Evolutionary conservation across 2,329 filamentous ascomycete species (phyloP), one percentile per base, ranked within the genome.

Genomic region (Neofusicoccum parvum): DNA sequence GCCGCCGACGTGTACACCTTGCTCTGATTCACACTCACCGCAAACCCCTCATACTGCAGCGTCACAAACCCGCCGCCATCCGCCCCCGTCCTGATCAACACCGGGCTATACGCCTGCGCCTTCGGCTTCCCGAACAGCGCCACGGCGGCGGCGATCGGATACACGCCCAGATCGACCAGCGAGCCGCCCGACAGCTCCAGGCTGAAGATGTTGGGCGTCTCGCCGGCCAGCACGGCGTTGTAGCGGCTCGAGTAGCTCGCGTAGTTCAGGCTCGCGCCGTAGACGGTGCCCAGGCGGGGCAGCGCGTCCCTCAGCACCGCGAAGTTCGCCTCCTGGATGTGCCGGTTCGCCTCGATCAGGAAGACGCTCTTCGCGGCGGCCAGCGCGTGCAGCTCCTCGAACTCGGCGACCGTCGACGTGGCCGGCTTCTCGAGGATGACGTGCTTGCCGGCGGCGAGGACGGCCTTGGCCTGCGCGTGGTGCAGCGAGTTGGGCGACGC

Each of bases 381-480:
- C 14, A 79, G 71, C 15, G 69, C 67, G 71, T 82, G 81, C 12
- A 83, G 72, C 34, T 79, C 73, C 41, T 81, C 75, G 3, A 83
- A 74, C 68, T 83, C 80, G 1, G 70, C 67, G 32, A 74, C 69
- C 1, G 78, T 83, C 27, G 75, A 78, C 32, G 80, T 81, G 0
- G 80, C 78, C 5, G 82, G 82, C 70, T 84, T 84, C 70, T 84
- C 82, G n/a, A 84, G 72, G 36, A 84, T 76, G 66, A 83, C 81
- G 69, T 84, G 78, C 69, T 83, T 83, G 59, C 78, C 76, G 2
- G 78, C 80, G 4, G 70, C 50, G 39, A 84, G 74, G 43, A 81
- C 72, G 15, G 72, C 69, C 66, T 80, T 80, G 15, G 81, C 79
- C 67, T 83, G 81, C 45, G 71, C 73, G 71, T 79, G 80, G 73